phyloP scores from a whole-genome alignment of 371 early-diverging fungal genomes.

The Lichtheimia hyalospora region DNA sequence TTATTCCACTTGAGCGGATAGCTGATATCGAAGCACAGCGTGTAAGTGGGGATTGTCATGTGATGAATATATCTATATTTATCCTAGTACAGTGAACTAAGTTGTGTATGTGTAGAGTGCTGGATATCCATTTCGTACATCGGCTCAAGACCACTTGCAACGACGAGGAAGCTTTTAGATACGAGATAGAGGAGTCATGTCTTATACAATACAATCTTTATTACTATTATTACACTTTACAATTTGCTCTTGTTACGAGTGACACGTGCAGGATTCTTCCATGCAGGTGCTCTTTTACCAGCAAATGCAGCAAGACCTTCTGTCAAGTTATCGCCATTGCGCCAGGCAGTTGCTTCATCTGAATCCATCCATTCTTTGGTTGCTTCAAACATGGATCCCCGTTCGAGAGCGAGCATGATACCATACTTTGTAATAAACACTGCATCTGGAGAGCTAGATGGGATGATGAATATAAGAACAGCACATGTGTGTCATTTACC shows the following conservation, averaged over 20 bases:
- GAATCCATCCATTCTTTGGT: conserved; percentile 35
- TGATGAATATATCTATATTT: background rate
- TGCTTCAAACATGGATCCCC: conserved; percentile 35
- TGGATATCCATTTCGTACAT: conserved; percentile 22
- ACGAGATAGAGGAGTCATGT: background rate
- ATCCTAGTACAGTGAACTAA: no score
- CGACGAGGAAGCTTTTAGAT: conserved; percentile 22
- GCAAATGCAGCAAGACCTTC: conserved; percentile 46
- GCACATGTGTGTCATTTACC: background rate
- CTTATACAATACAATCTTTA: no score
- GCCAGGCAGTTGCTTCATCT: conserved; percentile 39
- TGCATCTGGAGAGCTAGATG: conserved; percentile 43
- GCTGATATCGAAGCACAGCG: conserved; percentile 17
- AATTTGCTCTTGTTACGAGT: conserved; percentile 19
- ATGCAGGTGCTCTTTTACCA: conserved; percentile 33
- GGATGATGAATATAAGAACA: background rate
- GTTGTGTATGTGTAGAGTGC: conserved; percentile 5
- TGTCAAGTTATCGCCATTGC: conserved; percentile 33
- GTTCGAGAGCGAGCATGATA: conserved; percentile 38
- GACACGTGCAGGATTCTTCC: conserved; percentile 34
- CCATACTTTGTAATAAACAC: conserved; percentile 47
- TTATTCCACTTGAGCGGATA: conserved; percentile 21
- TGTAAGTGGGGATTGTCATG: conserved; percentile 3
- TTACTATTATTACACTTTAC: conserved; percentile 8
- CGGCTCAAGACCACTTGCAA: conserved; percentile 21